Evolutionary conservation across 2,329 filamentous ascomycete species (phyloP).

Genomic region (Phyllosticta ampelicida): DNA sequence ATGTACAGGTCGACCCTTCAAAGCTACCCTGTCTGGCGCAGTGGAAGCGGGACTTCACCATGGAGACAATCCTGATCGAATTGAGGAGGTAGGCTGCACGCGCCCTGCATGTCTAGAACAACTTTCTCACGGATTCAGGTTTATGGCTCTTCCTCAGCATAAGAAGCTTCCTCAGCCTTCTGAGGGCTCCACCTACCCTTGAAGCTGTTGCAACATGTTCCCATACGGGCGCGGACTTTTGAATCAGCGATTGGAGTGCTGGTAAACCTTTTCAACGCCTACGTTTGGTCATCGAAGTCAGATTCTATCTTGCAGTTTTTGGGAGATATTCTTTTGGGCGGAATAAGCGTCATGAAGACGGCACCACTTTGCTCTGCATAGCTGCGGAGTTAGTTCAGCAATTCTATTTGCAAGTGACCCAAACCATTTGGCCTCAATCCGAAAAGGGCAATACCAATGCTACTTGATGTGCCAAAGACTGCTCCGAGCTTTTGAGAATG

Average conservation of each 20-base stretch:
- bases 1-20: conserved; percentile 61
- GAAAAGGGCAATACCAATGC: no score
- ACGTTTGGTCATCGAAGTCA: background rate
- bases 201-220: background rate
- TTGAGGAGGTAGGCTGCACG: conserved; percentile 53
- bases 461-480: background rate
- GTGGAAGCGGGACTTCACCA: conserved; percentile 89
- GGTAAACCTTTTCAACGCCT: background rate
- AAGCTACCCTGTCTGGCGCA: conserved; percentile 76
- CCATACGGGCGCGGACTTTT: background rate
- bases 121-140: conserved; percentile 42
- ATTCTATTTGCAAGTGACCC: background rate
- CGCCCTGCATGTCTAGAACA: conserved; percentile 10
- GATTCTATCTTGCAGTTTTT: background rate
- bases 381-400: conserved; percentile 7
- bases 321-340: background rate
- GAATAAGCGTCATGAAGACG: background rate
- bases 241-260: background rate
- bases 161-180: conserved; percentile 93
- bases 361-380: conserved; percentile 7
- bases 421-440: background rate
- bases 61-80: conserved; percentile 88
- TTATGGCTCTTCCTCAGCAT: conserved; percentile 82
- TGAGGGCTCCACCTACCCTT: conserved; percentile 59
- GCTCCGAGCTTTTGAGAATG: background rate